Percentiles rank a stretch among this genome's conserved stretches.
Conservation (phyloP, 2,329 filamentous ascomycete genomes). For the Hirsutella thompsonii region DNA sequence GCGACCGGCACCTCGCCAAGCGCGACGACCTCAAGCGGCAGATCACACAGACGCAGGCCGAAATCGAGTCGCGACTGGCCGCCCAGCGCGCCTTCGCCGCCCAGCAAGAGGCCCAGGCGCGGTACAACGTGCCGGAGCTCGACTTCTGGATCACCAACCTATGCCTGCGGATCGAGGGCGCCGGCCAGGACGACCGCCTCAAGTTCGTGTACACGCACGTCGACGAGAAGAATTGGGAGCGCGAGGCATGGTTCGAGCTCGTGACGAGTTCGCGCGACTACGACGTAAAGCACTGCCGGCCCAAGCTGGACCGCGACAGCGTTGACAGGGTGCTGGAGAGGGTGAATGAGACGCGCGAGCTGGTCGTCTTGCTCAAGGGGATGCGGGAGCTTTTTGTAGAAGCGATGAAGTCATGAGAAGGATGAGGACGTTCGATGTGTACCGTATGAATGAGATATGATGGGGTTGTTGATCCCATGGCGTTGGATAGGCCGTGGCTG, state of each 20-base stretch:
- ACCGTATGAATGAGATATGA: neutral
- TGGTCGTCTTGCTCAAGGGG: constrained; percentile 62
- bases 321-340: constrained; percentile 65
- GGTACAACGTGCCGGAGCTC: constrained; percentile 84
- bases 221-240: constrained; percentile 75
- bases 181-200: constrained; percentile 69
- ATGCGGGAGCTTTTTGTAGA: constrained; percentile 72
- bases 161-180: constrained; percentile 79
- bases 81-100: constrained; percentile 60
- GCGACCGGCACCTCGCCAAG: constrained; percentile 44
- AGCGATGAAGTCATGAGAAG: constrained; percentile 38
- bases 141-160: constrained; percentile 93
- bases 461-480: neutral
- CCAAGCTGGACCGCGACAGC: constrained; percentile 68
- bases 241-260: constrained; percentile 89
- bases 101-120: constrained; percentile 68
- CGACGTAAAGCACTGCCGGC: constrained; percentile 66
- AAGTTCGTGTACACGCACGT: constrained; percentile 86
- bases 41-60: constrained; percentile 54
- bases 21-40: constrained; percentile 46
- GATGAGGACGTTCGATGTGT: neutral
- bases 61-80: constrained; percentile 57
- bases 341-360: constrained; percentile 68
- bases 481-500: neutral
- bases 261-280: constrained; percentile 74